Evolutionary conservation across 169 alveolate species (phyloP).

Genomic region (Plasmodium blacklocki): DNA sequence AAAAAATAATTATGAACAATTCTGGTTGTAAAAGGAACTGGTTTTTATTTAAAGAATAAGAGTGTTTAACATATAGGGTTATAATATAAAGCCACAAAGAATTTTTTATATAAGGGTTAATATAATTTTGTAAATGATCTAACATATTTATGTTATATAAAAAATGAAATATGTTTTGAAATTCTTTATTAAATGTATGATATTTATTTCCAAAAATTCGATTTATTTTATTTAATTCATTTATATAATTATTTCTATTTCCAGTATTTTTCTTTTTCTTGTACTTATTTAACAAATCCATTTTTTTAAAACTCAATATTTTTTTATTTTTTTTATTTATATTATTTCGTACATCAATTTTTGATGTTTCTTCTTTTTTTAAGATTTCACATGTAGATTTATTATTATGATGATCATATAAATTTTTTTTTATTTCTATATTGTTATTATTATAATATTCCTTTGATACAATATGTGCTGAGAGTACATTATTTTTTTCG

Average conservation of each 20-base stretch:
- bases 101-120: slow-evolving; percentile 59
- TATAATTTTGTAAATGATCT: slow-evolving; percentile 18
- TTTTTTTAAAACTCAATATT: slow-evolving; percentile 31
- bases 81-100: slow-evolving; percentile 55
- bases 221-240: slow-evolving; percentile 55
- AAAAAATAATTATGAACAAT: slow-evolving; percentile 46
- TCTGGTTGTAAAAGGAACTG: slow-evolving; percentile 27
- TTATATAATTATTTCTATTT: slow-evolving; percentile 45
- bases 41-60: slow-evolving; percentile 16
- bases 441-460: neutral
- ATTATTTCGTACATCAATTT: too few species aligned
- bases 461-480: neutral
- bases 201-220: slow-evolving; percentile 51
- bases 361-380: neutral
- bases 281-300: slow-evolving; percentile 13
- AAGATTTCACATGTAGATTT: neutral
- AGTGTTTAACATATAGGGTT: slow-evolving; percentile 24
- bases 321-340: slow-evolving; percentile 10
- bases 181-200: slow-evolving; percentile 16
- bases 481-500: neutral
- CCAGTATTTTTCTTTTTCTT: slow-evolving; percentile 64
- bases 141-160: slow-evolving; percentile 22
- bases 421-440: neutral
- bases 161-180: slow-evolving; percentile 6
- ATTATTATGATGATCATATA: neutral